Base-by-base conservation (phyloP, 176 grass and related monocot genomes). In the Ensete glaucum region DNA sequence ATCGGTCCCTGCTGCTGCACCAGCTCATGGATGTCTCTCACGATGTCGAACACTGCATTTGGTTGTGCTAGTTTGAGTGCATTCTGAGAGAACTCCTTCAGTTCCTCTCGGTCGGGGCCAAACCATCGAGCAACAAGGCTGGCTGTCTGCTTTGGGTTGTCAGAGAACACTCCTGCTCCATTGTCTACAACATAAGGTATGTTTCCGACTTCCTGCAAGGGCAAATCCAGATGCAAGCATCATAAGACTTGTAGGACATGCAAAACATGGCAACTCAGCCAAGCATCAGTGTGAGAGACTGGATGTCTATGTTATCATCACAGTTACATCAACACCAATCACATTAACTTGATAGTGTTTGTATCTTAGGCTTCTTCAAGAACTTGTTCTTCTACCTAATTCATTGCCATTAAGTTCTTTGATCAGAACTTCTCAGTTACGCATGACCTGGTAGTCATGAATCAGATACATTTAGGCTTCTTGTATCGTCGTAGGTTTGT, bases 181-280 rank as follows among this genome's bases (percentile, higher is more conserved):
- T 92, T 96, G 8, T 92, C 82, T 52, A 92, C 87, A 9, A 96
- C 92, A 52, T 96, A 96, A 34, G 92, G 89, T 17, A 96, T 81
- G 17, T 96, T 96, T 0, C 89, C 92, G 0, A 92, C 92, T 76
- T 96, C 92, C 92, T 96, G 79, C 56, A 57, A 16, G 26, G 53
- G 14, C 52, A 73, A 49, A 72, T 20, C 19, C 26, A 1, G 20
- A 67, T 67, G 22, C 22, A 13, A 12, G 13, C 13, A 10, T 67
- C 12, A 12, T 7, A 9, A 21, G 22, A 3, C 64, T 43, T 53
- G 14, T 24, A 52, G n/a, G 15, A 12, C 52, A 50, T 75, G 1
- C 5, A 22, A 53, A 25, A 22, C 34, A 10, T n/a, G 62, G 62
- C 19, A 20, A 1, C 49, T 72, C 62, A 16, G 12, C 13, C 76